These are phyloP conservation scores for Leucosporidium scottii DNA, from an alignment of 768 basidiomycete species.

Conservation along the genomic window DNA sequence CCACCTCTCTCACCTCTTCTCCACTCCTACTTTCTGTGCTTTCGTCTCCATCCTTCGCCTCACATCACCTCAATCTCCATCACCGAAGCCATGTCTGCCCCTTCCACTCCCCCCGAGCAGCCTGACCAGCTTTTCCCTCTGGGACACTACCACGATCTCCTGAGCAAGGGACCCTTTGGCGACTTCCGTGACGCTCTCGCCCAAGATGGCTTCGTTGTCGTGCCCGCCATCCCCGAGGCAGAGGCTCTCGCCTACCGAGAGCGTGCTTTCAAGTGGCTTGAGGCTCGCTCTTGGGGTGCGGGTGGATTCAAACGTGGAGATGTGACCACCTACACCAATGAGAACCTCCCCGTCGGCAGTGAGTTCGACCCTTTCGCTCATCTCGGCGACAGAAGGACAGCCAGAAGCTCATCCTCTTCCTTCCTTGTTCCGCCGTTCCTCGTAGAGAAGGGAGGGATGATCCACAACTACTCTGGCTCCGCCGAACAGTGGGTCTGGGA, in stretches of 20 bases:
- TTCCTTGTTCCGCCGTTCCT: not conserved
- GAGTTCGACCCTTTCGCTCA: not conserved
- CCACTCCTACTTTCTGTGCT: no score
- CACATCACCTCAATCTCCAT: no score
- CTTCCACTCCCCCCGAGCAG: no score
- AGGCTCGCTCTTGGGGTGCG: constrained; percentile 29
- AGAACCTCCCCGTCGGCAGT: not conserved
- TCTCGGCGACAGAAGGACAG: not conserved
- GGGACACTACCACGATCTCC: constrained; percentile 14
- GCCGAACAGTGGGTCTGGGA: constrained; percentile 14
- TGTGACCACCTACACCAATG: constrained; percentile 1
- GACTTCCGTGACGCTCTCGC: constrained; percentile 27
- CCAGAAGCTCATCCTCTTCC: no score
- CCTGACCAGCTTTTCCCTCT: no score
- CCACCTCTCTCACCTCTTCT: no score
- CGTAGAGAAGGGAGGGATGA: constrained; percentile 33
- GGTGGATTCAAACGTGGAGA: constrained; percentile 15
- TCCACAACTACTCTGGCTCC: constrained; percentile 9
- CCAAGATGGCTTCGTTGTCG: constrained; percentile 33
- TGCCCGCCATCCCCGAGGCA: constrained; percentile 36
- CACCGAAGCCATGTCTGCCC: no score
- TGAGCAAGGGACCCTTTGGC: constrained; percentile 8
- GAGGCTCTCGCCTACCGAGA: constrained; percentile 31
- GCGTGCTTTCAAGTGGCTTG: constrained; percentile 31
- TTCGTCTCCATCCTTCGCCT: no score